Evolutionary conservation across 306 rosid species (phyloP).

Genomic region (Trifolium dubium): DNA sequence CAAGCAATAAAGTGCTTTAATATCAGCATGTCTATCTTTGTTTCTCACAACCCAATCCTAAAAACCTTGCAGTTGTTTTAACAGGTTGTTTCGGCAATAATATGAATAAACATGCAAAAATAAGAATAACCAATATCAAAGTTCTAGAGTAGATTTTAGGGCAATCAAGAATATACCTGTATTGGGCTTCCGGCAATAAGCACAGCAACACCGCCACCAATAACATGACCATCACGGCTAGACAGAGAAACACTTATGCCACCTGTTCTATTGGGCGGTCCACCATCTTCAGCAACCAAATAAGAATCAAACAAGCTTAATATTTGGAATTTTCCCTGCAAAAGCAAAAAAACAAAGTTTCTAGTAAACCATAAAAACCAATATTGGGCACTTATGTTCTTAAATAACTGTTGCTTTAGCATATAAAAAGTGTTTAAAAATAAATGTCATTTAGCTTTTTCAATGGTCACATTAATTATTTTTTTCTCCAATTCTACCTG

Average conservation of each 20-base stretch:
- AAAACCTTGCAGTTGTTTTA: conserved; percentile 18
- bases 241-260: conserved; percentile 88
- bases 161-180: conserved; percentile 64
- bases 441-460: too few species aligned
- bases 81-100: neutral
- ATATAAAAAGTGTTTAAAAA: too few species aligned
- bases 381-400: neutral
- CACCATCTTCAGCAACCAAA: conserved; percentile 92
- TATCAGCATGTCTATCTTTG: neutral
- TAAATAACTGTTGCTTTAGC: too few species aligned
- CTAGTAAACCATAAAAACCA: conserved; percentile 19
- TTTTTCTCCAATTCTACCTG: neutral
- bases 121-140: neutral
- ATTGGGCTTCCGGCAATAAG: conserved; percentile 85
- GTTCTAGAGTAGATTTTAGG: neutral
- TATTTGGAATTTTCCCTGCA: conserved; percentile 92
- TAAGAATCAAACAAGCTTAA: conserved; percentile 94
- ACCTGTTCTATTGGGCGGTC: conserved; percentile 79
- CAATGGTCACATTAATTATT: neutral
- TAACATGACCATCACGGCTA: conserved; percentile 84
- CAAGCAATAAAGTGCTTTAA: conserved; percentile 31
- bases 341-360: conserved; percentile 8
- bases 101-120: conserved; percentile 6
- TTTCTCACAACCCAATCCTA: neutral
- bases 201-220: conserved; percentile 84